phyloP scores from a whole-genome alignment of 2,329 filamentous ascomycete genomes.

The Verticillium nubilum region DNA sequence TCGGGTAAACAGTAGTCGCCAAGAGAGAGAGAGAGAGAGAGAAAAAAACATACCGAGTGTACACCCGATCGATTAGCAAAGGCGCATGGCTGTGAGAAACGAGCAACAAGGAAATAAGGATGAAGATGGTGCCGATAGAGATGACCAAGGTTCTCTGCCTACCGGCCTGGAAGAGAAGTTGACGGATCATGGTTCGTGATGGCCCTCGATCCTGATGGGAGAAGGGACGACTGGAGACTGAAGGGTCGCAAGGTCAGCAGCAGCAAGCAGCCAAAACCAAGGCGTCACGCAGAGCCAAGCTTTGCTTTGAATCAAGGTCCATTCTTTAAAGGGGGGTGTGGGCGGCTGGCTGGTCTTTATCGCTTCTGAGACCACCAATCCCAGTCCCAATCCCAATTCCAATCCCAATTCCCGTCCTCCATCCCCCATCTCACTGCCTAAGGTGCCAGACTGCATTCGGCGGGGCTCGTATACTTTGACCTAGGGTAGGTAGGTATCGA shows the following conservation, averaged over 20 bases:
- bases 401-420: no score
- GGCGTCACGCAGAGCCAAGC: background rate
- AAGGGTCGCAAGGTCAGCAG: no score
- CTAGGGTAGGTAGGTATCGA: no score
- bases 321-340: background rate
- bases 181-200: background rate
- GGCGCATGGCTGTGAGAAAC: background rate
- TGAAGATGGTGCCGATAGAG: background rate
- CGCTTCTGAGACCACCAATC: background rate
- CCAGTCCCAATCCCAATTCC: no score
- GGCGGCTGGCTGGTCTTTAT: background rate
- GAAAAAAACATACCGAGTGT: background rate
- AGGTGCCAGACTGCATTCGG: background rate
- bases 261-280: background rate
- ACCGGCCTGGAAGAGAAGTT: background rate
- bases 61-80: background rate
- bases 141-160: background rate
- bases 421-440: background rate
- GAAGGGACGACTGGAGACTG: no score
- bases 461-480: background rate
- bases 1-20: no score
- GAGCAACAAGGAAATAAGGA: background rate
- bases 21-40: no score
- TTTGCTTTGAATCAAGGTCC: background rate
- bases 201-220: background rate